Conservation (phyloP, 2,329 filamentous ascomycete genomes). For the Diaporthe citri region DNA sequence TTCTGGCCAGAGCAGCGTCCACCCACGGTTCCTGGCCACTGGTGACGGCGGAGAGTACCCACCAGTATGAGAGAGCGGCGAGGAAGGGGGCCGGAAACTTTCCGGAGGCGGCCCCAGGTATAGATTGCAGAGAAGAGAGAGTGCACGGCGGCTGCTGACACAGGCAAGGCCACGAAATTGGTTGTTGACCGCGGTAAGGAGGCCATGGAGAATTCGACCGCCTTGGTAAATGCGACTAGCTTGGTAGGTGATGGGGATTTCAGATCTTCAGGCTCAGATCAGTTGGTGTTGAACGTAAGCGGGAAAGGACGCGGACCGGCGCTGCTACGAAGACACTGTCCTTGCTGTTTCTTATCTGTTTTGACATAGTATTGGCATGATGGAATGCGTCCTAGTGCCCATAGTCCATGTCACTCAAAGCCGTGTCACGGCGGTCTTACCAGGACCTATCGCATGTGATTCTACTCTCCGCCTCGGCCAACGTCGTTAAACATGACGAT, state of each 20-base stretch:
- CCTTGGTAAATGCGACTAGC: not conserved
- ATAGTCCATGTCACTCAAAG: not conserved
- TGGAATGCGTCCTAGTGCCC: not conserved
- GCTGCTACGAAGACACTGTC: not conserved
- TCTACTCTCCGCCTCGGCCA: not conserved
- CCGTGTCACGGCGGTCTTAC: not conserved
- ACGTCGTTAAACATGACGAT: not conserved
- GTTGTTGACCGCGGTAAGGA: not conserved
- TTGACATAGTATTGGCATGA: not conserved
- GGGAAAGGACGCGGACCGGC: not conserved
- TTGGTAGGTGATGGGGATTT: not conserved
- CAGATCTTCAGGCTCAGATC: not conserved
- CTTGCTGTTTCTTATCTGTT: not conserved
- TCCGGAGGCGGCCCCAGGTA: constrained; percentile 42
- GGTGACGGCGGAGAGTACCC: constrained; percentile 44
- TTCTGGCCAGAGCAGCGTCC: constrained; percentile 43
- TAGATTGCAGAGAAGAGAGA: not conserved
- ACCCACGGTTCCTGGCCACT: constrained; percentile 44
- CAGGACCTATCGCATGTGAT: not conserved
- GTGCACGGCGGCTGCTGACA: not conserved
- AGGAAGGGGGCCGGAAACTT: constrained; percentile 45
- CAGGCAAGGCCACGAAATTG: not conserved
- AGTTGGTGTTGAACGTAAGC: not conserved
- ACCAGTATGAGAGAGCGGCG: constrained; percentile 50
- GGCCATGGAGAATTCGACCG: not conserved